These are phyloP conservation scores for Boletus insuetus DNA, from an alignment of 768 basidiomycete species.

Conservation along the genomic window DNA sequence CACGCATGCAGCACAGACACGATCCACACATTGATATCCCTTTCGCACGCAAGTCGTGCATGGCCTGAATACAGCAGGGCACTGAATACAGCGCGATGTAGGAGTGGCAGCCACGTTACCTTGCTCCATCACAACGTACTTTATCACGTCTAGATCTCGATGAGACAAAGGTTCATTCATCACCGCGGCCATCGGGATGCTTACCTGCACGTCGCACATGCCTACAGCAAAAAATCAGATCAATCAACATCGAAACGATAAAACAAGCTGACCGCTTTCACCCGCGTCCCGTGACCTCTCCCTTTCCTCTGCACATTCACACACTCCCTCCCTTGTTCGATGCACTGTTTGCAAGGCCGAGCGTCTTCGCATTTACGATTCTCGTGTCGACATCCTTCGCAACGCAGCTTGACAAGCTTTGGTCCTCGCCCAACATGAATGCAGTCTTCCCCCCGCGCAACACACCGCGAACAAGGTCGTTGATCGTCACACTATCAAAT, in stretches of 20 bases:
- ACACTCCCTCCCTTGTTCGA: constrained; percentile 47
- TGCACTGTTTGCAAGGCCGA: constrained; percentile 54
- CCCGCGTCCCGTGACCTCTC: constrained; percentile 56
- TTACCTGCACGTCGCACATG: constrained; percentile 61
- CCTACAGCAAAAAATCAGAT: constrained; percentile 36
- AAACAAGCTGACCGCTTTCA: constrained; percentile 50
- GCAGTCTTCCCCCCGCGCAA: constrained; percentile 52
- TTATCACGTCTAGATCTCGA: constrained; percentile 51
- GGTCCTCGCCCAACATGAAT: constrained; percentile 54
- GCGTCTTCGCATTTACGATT: constrained; percentile 60
- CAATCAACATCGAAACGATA: constrained; percentile 3
- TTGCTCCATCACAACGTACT: constrained; percentile 56
- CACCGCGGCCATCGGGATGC: constrained; percentile 11
- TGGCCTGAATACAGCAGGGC: constrained; percentile 36
- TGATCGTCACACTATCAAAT: constrained; percentile 54
- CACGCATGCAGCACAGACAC: constrained; percentile 43
- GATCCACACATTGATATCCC: constrained; percentile 51
- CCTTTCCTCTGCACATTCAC: constrained; percentile 49
- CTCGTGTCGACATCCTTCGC: constrained; percentile 53
- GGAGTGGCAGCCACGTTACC: constrained; percentile 35
- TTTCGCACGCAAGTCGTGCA: constrained; percentile 50
- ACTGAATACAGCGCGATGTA: constrained; percentile 1
- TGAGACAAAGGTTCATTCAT: constrained; percentile 8
- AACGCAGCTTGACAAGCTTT: constrained; percentile 58
- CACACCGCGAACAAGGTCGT: constrained; percentile 59